phyloP scores from a whole-genome alignment of 371 early-diverging fungal species.

The Apophysomyces elegans region DNA sequence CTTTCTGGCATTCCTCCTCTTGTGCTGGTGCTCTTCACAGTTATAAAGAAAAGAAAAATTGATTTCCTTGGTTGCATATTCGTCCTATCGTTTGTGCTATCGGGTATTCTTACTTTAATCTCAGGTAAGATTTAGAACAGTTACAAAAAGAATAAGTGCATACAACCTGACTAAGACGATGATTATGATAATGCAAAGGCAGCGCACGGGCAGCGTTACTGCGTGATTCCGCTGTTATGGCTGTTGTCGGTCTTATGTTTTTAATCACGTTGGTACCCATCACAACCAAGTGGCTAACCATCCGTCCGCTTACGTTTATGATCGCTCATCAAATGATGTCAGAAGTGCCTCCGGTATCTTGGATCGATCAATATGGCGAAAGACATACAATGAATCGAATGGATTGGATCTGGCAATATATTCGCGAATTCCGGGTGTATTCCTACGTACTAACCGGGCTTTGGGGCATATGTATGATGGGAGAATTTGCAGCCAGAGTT shows the following conservation, averaged over 20 bases:
- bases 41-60: conserved; percentile 18
- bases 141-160: neutral
- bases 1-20: conserved; percentile 36
- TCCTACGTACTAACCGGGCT: neutral
- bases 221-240: conserved; percentile 30
- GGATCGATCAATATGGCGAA: conserved; percentile 2
- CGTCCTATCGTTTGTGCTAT: conserved; percentile 26
- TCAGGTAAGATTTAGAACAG: conserved; percentile 12
- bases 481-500: conserved; percentile 11
- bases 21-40: conserved; percentile 18
- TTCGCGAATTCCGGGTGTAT: conserved; percentile 5
- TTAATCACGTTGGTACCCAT: conserved; percentile 26
- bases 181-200: neutral
- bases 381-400: conserved; percentile 2
- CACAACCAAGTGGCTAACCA: conserved; percentile 6
- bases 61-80: conserved; percentile 25
- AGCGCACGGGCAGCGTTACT: conserved; percentile 28
- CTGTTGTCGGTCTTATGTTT: conserved; percentile 28
- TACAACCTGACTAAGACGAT: too few species aligned
- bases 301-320: conserved; percentile 19
- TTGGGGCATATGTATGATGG: conserved; percentile 14
- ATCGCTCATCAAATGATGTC: conserved; percentile 8
- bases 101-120: conserved; percentile 25
- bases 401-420: conserved; percentile 16
- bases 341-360: neutral